These are phyloP conservation scores for Aspergillus sp. DNA, from an alignment of 2,329 filamentous ascomycete genomes.

Conservation along the genomic window DNA sequence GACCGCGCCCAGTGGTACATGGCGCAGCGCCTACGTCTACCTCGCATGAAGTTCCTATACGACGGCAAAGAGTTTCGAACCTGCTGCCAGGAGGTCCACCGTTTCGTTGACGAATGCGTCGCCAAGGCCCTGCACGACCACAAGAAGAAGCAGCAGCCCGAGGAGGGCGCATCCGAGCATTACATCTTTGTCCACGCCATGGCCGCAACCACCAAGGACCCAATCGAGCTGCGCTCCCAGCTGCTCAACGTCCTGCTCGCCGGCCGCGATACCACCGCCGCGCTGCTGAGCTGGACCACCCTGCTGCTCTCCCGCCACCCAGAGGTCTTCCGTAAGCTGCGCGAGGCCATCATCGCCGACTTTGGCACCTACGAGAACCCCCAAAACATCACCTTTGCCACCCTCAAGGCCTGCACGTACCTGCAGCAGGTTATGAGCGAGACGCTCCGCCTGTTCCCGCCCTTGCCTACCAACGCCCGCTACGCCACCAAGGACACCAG, in stretches of 20 bases:
- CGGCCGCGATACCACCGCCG: constrained; percentile 40
- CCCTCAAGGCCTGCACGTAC: constrained; percentile 45
- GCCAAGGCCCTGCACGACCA: constrained; percentile 26
- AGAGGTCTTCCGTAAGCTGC: constrained; percentile 19
- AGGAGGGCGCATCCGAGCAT: constrained; percentile 11
- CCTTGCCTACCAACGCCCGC: constrained; percentile 46
- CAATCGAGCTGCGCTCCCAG: constrained; percentile 50
- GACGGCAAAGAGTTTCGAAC: constrained; percentile 21
- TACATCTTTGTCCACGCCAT: constrained; percentile 56
- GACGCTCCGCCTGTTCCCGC: constrained; percentile 44
- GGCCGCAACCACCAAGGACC: constrained; percentile 48
- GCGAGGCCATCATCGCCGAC: constrained; percentile 16
- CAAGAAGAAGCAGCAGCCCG: constrained; percentile 26
- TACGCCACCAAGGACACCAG: constrained; percentile 40
- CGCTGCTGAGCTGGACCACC: constrained; percentile 43
- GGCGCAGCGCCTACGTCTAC: constrained; percentile 22
- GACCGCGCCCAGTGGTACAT: constrained; percentile 36
- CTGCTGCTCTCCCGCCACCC: constrained; percentile 25
- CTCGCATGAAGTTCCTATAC: constrained; percentile 24
- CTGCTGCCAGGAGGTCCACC: constrained; percentile 16
- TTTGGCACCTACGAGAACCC: constrained; percentile 22
- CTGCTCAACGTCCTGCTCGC: constrained; percentile 56
- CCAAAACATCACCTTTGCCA: constrained; percentile 41
- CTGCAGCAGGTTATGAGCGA: constrained; percentile 42
- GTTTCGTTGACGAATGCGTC: constrained; percentile 25